Conservation (phyloP, 1,139 yeast genomes). For the Saccharomyces hybrid region DNA sequence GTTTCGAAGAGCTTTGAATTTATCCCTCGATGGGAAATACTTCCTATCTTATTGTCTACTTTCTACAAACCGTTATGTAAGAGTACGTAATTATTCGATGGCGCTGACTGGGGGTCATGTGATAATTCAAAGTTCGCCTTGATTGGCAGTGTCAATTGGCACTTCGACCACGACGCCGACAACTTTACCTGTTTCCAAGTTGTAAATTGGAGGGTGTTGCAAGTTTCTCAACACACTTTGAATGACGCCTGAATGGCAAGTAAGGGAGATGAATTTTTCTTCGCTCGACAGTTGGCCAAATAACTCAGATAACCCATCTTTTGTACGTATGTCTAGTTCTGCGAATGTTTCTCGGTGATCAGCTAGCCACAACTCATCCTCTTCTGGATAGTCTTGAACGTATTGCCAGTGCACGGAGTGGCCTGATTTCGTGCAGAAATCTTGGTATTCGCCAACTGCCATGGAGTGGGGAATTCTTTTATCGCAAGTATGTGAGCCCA, state of each 20-base stretch:
- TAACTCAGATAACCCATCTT: conserved; percentile 35
- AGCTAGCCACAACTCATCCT: conserved; percentile 39
- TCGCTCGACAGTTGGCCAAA: conserved; percentile 29
- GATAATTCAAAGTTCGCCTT: neutral
- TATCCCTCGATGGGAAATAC: neutral
- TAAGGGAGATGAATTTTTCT: conserved; percentile 39
- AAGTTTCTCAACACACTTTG: conserved; percentile 44
- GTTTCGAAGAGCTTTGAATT: neutral
- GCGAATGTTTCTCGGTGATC: conserved; percentile 40
- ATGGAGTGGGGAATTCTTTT: conserved; percentile 35
- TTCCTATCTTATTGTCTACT: neutral
- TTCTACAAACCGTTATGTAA: neutral
- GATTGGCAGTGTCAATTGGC: neutral
- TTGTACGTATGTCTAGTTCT: conserved; percentile 45
- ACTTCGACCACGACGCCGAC: conserved; percentile 48
- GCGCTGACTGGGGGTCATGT: neutral
- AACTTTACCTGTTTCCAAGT: conserved; percentile 53
- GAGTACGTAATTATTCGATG: neutral
- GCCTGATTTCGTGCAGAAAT: conserved; percentile 11
- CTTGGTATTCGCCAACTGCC: conserved; percentile 17
- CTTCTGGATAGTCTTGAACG: conserved; percentile 41
- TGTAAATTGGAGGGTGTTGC: conserved; percentile 46
- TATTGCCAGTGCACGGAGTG: conserved; percentile 35
- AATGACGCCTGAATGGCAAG: conserved; percentile 60
- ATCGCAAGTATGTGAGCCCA: conserved; percentile 67